Evolutionary conservation across 441 rosid species (phyloP).

Genomic region (Arabidopsis lyrata): DNA sequence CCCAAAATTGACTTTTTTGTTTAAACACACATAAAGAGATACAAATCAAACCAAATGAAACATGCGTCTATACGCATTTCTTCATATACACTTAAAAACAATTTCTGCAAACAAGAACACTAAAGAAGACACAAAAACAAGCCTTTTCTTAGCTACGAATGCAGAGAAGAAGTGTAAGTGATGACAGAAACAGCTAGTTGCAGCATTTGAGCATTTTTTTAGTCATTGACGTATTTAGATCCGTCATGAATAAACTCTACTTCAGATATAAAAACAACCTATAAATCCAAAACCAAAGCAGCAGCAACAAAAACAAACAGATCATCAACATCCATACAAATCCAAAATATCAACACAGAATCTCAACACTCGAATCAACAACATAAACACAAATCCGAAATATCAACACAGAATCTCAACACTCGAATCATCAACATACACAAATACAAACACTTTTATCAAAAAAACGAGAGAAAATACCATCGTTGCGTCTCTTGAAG

Average conservation of each 20-base stretch:
- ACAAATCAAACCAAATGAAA: neutral
- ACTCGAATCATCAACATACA: neutral
- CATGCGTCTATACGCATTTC: neutral
- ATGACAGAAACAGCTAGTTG: neutral
- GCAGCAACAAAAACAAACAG: neutral
- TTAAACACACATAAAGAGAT: neutral
- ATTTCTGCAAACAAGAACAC: neutral
- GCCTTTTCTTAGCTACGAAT: neutral
- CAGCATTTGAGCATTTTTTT: neutral
- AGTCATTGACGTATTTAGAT: neutral
- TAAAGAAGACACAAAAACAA: neutral
- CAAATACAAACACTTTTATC: neutral
- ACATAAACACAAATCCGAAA: slow-evolving; percentile 1
- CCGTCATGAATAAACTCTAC: neutral
- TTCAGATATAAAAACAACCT: neutral
- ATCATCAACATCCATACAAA: neutral
- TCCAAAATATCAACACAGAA: neutral
- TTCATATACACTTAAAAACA: neutral
- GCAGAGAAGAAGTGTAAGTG: neutral
- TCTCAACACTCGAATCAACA: neutral
- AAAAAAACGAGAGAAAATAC: slow-evolving; percentile 38
- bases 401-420: neutral
- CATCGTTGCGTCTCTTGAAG: slow-evolving; percentile 91
- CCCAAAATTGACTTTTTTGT: neutral
- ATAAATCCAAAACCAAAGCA: slow-evolving; percentile 12